Evolutionary conservation across 208 protist genomes (phyloP), one percentile per base, ranked within the genome.

Genomic region (Acanthamoeba sp.): DNA sequence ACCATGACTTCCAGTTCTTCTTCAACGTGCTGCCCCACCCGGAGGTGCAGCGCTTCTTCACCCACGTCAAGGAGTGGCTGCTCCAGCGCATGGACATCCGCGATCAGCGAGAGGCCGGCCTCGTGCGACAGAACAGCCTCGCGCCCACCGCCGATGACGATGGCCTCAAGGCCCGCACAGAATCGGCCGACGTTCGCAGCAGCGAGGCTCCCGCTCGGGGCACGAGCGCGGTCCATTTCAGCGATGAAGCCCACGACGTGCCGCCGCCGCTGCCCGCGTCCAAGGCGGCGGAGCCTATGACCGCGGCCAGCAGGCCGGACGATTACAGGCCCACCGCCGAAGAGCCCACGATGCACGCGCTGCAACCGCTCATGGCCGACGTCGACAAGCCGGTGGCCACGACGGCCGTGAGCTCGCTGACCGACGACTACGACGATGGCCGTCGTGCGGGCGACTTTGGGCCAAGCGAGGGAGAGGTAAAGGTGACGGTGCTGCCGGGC

Each of bases 1-100:
- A 78, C 36, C 69, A 78, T 22, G 69, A 78, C 69, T 78, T 78
- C 69, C 69, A 78, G 69, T 78, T 78, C 69, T 78, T 78, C 69
- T 78, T 78, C 69, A 78, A 78, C 69, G 32, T 78, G n/a, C 36
- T 78, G 69, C 69, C 69, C 34, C 69, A 78, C 32, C 69, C 69
- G 16, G 69, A 32, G 36, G 69, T 78, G 24, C 24, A 78, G 29
- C 24, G 32, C 18, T 78, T 78, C 69, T 78, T 78, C 36, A 40
- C 18, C 24, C 69, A 78, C 69, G 69, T 78, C 34, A 78, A 78
- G 69, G 69, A 78, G 16, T 78, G 36, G 34, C 29, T 78, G 4
- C n/a, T 42, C 7, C 69, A 42, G 36, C 69, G 36, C 34, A 78
- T 78, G 69, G 22, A 78, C 36, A 36, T 78, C 34, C 69, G 69